Evolutionary conservation across 2,329 filamentous ascomycete genomes (phyloP), one percentile per base, ranked within the genome.

Genomic region (Ceratocystis alfenasii): DNA sequence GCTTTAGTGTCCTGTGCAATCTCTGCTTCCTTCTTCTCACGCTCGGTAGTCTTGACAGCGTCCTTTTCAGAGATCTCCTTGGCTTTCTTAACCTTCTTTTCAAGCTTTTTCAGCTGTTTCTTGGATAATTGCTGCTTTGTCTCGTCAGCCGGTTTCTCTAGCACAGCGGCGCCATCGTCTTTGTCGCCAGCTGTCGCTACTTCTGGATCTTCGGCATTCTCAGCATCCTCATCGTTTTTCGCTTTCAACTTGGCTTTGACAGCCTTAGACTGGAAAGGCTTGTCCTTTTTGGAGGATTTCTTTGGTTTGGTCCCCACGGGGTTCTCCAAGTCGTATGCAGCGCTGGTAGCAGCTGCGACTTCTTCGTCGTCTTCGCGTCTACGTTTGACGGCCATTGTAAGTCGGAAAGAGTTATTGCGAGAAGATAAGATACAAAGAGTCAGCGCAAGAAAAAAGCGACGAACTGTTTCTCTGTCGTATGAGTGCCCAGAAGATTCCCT

Each of bases 21-120:
- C 45, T 71, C 67, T 55, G 71, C 67, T 68, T 71, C 67, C 69
- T 70, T 68, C 57, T 69, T 70, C 60, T 65, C 64, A 45, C 68
- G 59, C 60, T 67, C 61, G 20, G 68, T 65, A 1, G 66, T 62
- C 64, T 70, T 70, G 64, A 71, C 70, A 30, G 65, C 64, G 67
- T 75, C 71, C 65, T 71, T 74, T 68, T 72, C 72, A 62, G 72
- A 71, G 64, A 74, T 72, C 65, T 75, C 73, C 41, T 71, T 71
- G 62, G 71, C 70, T 65, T 71, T 71, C 63, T 71, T 69, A 48
- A 70, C 70, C 66, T 70, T 72, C 44, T 70, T 74, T 69, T 75
- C 75, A 69, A 74, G 63, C 53, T 69, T 67, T 28, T 65, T 66
- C 63, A 69, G 74, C 45, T 72, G 71, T 69, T 75, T 75, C 68